These are phyloP conservation scores for Cylindrotheca fusiformis DNA, from an alignment of 108 stramenopile genomes.

Conservation along the genomic window DNA sequence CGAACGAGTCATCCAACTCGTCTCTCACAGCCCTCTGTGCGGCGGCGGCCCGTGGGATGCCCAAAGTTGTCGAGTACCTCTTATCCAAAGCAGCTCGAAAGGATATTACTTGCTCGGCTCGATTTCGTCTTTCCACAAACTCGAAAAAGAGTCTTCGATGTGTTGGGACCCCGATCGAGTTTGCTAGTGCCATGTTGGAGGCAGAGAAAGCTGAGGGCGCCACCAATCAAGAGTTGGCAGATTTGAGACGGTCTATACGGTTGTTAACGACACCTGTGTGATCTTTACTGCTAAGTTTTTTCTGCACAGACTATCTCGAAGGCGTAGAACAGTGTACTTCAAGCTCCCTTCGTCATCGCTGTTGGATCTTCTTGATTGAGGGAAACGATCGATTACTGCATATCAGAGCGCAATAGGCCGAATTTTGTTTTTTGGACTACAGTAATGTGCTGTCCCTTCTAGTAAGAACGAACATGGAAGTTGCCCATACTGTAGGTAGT, in stretches of 20 bases:
- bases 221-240: slow-evolving; percentile 34
- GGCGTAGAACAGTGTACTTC: too few species aligned
- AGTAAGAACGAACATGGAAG: too few species aligned
- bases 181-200: slow-evolving; percentile 48
- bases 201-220: slow-evolving; percentile 52
- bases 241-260: slow-evolving; percentile 38
- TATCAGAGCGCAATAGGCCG: too few species aligned
- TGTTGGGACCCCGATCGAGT: slow-evolving; percentile 56
- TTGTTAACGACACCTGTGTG: too few species aligned
- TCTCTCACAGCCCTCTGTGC: slow-evolving; percentile 69
- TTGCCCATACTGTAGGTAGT: too few species aligned
- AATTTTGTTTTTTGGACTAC: too few species aligned
- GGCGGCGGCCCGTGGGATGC: slow-evolving; percentile 80
- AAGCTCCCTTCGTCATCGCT: too few species aligned
- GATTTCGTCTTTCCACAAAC: slow-evolving; percentile 34
- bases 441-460: too few species aligned
- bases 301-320: too few species aligned
- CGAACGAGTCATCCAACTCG: slow-evolving; percentile 42
- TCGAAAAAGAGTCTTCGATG: slow-evolving; percentile 50
- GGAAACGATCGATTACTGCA: too few species aligned
- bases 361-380: too few species aligned
- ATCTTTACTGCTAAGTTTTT: too few species aligned
- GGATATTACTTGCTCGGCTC: slow-evolving; percentile 24
- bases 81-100: slow-evolving; percentile 27
- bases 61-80: slow-evolving; percentile 68